phyloP scores from a whole-genome alignment of 176 grass and related monocot genomes.

The Hsuehochloa calcarea region DNA sequence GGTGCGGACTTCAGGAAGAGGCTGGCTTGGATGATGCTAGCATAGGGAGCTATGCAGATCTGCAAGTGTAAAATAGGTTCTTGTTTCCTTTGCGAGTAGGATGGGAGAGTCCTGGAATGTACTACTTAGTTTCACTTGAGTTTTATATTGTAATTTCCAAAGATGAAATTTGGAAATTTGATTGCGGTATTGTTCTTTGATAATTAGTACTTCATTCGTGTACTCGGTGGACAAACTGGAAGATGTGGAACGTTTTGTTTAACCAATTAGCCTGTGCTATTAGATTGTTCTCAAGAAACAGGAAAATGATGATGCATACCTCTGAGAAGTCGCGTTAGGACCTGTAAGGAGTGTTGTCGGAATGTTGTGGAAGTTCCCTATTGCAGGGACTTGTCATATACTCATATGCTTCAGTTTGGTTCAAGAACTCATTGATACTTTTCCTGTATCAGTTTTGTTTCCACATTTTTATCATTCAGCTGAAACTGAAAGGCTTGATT shows the following conservation, averaged over 20 bases:
- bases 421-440: neutral
- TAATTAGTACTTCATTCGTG: neutral
- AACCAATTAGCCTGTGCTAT: neutral
- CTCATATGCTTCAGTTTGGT: neutral
- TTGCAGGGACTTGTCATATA: no score
- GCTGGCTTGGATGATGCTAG: neutral
- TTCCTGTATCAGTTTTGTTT: neutral
- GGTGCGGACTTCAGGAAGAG: neutral
- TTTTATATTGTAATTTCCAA: neutral
- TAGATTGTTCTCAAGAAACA: neutral
- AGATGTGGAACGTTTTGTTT: neutral
- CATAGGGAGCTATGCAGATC: neutral
- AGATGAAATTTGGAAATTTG: neutral
- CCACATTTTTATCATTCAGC: neutral
- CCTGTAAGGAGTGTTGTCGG: neutral
- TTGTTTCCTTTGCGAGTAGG: neutral
- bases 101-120: neutral
- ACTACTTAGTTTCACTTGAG: neutral
- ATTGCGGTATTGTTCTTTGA: neutral
- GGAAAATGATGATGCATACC: neutral
- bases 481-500: slow-evolving; percentile 34
- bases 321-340: neutral
- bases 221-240: neutral
- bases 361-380: neutral
- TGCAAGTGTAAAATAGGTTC: neutral